These are phyloP conservation scores for Rhazya stricta DNA, from an alignment of 257 asterid species.

Conservation along the genomic window DNA sequence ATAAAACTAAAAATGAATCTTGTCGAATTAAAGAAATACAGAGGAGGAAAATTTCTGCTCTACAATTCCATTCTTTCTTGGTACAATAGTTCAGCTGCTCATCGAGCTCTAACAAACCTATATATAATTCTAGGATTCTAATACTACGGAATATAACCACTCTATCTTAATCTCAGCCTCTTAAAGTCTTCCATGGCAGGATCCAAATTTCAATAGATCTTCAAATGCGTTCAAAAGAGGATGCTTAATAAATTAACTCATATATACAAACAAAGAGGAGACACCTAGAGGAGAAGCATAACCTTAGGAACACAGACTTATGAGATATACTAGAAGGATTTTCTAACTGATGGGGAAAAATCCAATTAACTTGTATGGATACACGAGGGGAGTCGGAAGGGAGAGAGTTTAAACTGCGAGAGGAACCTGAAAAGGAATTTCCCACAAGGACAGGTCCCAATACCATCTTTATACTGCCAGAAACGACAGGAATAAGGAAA, in stretches of 20 bases:
- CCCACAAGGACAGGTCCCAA: not conserved
- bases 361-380: slow-evolving; percentile 2
- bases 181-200: not conserved
- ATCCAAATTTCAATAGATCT: not conserved
- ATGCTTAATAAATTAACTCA: not conserved
- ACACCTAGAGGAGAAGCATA: not conserved
- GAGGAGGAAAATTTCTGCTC: not conserved
- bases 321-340: not conserved
- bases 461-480: not conserved
- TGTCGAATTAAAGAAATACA: not conserved
- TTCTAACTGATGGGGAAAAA: slow-evolving; percentile 1
- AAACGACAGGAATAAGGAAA: not conserved
- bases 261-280: not conserved
- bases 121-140: not conserved
- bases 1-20: too few species aligned
- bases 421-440: not conserved
- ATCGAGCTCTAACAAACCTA: not conserved
- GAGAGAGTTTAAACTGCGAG: not conserved
- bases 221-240: not conserved
- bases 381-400: not conserved
- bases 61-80: not conserved
- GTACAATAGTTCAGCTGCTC: not conserved
- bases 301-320: not conserved
- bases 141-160: not conserved
- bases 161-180: not conserved